Evolutionary conservation across 169 alveolate species (phyloP), one percentile per base, ranked within the genome.

Genomic region (Eimeria necatrix): DNA sequence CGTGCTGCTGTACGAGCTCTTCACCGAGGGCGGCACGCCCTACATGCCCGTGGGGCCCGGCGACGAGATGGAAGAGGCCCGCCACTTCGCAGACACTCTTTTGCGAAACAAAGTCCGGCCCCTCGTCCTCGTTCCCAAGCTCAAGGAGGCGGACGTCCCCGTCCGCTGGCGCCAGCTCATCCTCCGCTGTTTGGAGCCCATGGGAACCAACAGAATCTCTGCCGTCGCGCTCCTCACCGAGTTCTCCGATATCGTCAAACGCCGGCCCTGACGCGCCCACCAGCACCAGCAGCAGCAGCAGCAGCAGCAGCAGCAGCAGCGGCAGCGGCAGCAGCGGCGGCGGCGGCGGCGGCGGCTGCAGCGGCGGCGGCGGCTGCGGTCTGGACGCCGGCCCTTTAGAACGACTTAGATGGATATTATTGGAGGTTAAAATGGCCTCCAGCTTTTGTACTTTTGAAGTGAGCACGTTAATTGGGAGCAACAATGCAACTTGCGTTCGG

Each of bases 151-250:
- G 5, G 26, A 80, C 18, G 10, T 24, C 71, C 70, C 70, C 46
- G 71, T 10, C 73, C 16, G 70, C 18, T 80, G 89, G 89, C 3
- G 9, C 16, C 16, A 49, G 71, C 64, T 80, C 61, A 80, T 80
- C 16, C 0, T 80, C 32, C 4, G 46, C 51, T 68, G 46, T 0
- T 68, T 80, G 3, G 10, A 80, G 5, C 70, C 89, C 0, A 49
- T 51, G 16, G 7, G 71, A 52, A 49, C 22, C 48, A 1, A 10
- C 8, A 49, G 89, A 8, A 80, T 80, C 20, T 6, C 48, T 9
- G 89, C 73, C 0, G 4, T 24, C 52, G 22, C 49, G 5, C 18
- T 80, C 18, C 24, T 80, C 52, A 80, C 4, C 14, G 89, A 80
- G 20, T 80, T 52, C 41, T 52, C 70, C 2, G 89, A 80, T 60